phyloP scores from a whole-genome alignment of 306 rosid species.

The Cicer bijugum region DNA sequence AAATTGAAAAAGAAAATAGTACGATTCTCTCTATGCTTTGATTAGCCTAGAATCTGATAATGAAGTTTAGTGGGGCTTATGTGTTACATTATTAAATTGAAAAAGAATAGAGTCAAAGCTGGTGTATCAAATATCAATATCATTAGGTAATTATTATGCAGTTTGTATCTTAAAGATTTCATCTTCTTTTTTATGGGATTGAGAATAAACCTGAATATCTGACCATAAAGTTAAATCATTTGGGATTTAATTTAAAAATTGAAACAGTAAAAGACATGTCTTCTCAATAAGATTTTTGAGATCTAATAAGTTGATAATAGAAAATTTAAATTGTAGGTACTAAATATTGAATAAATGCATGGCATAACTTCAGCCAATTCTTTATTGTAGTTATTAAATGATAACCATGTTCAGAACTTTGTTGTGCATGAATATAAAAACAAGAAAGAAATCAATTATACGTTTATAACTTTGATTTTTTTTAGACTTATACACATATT shows the following conservation, averaged over 20 bases:
- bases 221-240: constrained; percentile 30
- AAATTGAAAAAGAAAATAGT: too few species aligned
- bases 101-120: constrained; percentile 41
- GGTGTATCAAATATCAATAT: constrained; percentile 44
- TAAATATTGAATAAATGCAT: constrained; percentile 29
- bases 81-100: constrained; percentile 29
- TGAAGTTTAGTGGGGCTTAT: constrained; percentile 26
- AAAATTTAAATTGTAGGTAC: constrained; percentile 24
- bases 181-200: constrained; percentile 18
- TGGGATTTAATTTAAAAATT: constrained; percentile 17
- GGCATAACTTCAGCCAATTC: background rate
- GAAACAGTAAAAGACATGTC: constrained; percentile 39
- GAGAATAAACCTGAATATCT: constrained; percentile 47
- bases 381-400: background rate
- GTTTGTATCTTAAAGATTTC: constrained; percentile 40
- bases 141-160: constrained; percentile 37
- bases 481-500: too few species aligned
- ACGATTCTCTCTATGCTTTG: constrained; percentile 28
- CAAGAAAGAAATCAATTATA: too few species aligned
- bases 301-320: constrained; percentile 18
- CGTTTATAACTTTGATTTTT: too few species aligned
- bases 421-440: too few species aligned
- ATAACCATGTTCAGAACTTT: too few species aligned
- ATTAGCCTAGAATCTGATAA: constrained; percentile 40
- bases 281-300: constrained; percentile 43